These are phyloP conservation scores for Sphagnum tenellum DNA, from an alignment of 225 moss, liverwort and hornwort species.

Conservation along the genomic window DNA sequence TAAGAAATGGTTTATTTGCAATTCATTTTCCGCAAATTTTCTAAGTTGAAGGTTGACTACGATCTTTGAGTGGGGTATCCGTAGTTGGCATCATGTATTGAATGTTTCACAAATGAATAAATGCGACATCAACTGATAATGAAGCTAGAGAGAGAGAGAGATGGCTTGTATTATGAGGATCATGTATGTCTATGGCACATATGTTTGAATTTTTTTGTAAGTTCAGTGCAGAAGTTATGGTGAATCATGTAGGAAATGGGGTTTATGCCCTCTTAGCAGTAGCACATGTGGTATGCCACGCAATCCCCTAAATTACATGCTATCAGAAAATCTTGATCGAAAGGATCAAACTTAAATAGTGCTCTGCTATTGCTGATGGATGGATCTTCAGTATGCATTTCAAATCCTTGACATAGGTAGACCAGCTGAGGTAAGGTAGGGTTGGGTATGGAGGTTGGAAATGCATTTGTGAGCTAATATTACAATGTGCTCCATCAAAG, in stretches of 20 bases:
- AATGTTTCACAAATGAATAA: too few relatives aligned
- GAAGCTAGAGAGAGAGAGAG: too few relatives aligned
- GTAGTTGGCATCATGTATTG: too few relatives aligned
- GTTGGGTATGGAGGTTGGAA: constrained; percentile 63
- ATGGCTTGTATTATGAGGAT: too few relatives aligned
- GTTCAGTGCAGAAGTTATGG: constrained; percentile 73
- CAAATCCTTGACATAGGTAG: neutral
- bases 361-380: neutral
- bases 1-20: too few relatives aligned
- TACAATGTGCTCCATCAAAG: constrained; percentile 83
- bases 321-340: neutral
- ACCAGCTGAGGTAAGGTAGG: neutral
- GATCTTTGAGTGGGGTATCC: too few relatives aligned
- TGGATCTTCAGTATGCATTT: neutral
- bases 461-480: constrained; percentile 91
- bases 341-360: neutral
- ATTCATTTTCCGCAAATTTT: too few relatives aligned
- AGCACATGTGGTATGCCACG: constrained; percentile 25
- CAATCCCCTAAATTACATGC: neutral
- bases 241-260: constrained; percentile 58
- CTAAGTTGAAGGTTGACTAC: too few relatives aligned
- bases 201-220: too few relatives aligned
- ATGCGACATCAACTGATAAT: too few relatives aligned
- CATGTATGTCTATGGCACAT: too few relatives aligned
- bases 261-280: constrained; percentile 49